Percentiles rank a stretch among this genome's conserved stretches.
phyloP scores from a whole-genome alignment of 768 basidiomycete species.

The Punctularia strigosozonata region DNA sequence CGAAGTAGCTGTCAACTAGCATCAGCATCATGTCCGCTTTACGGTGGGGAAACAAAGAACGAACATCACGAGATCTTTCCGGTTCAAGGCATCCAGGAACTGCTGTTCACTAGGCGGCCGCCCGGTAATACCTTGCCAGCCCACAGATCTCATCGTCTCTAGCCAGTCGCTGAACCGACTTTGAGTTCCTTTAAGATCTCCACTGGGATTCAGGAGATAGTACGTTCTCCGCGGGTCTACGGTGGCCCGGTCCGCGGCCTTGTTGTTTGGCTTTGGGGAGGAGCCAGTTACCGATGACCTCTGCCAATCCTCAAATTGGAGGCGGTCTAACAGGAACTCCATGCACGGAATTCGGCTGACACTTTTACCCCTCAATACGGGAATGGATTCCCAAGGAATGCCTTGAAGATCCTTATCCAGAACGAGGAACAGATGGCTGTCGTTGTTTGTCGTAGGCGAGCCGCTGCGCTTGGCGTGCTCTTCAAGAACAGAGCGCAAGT shows the following conservation, averaged over 20 bases:
- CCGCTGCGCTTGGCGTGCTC: conserved; percentile 28
- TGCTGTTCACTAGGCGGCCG: conserved; percentile 76
- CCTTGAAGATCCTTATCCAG: conserved; percentile 84
- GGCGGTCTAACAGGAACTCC: conserved; percentile 77
- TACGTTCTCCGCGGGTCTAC: conserved; percentile 64
- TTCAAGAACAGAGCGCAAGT: conserved; percentile 67
- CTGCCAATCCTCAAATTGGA: conserved; percentile 46
- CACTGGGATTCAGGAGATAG: conserved; percentile 86
- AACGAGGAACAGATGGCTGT: conserved; percentile 77
- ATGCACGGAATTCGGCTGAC: conserved; percentile 89
- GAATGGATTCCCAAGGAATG: conserved; percentile 94
- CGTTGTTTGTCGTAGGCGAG: conserved; percentile 18
- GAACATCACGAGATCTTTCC: conserved; percentile 83
- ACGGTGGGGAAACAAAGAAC: conserved; percentile 20
- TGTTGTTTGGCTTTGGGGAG: conserved; percentile 9
- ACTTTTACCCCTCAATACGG: conserved; percentile 70
- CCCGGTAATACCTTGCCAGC: conserved; percentile 81
- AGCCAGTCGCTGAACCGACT: conserved; percentile 74
- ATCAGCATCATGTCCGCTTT: conserved; percentile 2
- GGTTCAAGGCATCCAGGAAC: conserved; percentile 56
- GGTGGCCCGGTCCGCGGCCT: conserved; percentile 29
- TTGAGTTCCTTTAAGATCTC: conserved; percentile 80
- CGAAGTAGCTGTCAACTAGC: conserved; percentile 65
- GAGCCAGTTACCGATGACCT: conserved; percentile 11
- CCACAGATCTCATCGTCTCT: conserved; percentile 51